Evolutionary conservation across 306 rosid genomes (phyloP).

Genomic region (Medicago lupulina): DNA sequence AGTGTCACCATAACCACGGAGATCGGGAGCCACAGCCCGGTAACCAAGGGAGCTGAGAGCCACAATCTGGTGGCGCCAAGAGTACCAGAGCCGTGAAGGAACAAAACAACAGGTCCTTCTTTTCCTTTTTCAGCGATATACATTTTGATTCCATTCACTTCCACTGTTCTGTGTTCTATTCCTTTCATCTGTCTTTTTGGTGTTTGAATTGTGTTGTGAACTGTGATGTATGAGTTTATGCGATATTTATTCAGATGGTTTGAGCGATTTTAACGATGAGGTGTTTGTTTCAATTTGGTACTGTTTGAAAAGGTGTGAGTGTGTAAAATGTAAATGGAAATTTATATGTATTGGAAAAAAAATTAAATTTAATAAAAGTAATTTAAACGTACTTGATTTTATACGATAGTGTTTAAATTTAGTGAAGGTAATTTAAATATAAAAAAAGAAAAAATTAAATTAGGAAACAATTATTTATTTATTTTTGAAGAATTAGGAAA

Average conservation of each 20-base stretch:
- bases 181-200: slow-evolving; percentile 37
- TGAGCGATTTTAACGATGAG: neutral
- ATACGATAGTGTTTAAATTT: no score
- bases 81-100: slow-evolving; percentile 56
- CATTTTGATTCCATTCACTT: slow-evolving; percentile 52
- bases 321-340: no score
- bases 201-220: neutral
- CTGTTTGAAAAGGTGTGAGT: no score
- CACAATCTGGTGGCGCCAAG: slow-evolving; percentile 51
- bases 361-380: no score
- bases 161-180: slow-evolving; percentile 41
- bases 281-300: neutral
- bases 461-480: no score
- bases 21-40: slow-evolving; percentile 48
- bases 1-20: slow-evolving; percentile 51
- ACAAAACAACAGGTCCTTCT: slow-evolving; percentile 29
- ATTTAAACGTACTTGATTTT: no score
- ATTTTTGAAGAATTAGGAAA: no score
- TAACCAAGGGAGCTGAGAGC: slow-evolving; percentile 42
- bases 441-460: no score
- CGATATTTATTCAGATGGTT: no score
- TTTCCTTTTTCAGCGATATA: slow-evolving; percentile 56
- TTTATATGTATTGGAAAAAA: no score
- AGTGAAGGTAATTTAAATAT: no score
- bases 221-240: no score